Evolutionary conservation across 202 grass and related monocot genomes (phyloP).

Genomic region (Miscanthus sacchariflorus): DNA sequence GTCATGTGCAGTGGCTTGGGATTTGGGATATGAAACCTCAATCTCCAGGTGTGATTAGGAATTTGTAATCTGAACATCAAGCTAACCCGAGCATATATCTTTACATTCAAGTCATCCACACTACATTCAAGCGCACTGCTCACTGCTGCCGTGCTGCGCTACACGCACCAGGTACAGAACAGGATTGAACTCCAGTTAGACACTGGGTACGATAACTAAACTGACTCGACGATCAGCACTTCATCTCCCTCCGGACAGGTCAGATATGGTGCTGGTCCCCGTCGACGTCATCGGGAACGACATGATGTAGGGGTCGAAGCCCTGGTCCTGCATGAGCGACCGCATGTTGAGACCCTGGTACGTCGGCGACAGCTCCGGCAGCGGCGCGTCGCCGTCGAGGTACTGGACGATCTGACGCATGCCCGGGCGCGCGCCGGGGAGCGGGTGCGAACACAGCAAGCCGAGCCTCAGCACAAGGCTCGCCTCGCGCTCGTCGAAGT

Average conservation of each 20-base stretch:
- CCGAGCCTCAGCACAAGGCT: conserved; percentile 59
- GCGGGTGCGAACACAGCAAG: conserved; percentile 65
- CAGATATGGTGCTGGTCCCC: conserved; percentile 52
- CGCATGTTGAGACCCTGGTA: conserved; percentile 56
- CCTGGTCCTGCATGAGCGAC: conserved; percentile 61
- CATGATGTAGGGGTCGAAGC: conserved; percentile 58
- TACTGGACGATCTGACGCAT: conserved; percentile 58
- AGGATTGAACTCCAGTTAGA: no score
- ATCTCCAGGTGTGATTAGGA: background rate
- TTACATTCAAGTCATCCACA: conserved; percentile 29
- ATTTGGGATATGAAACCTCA: background rate
- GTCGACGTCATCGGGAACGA: conserved; percentile 50
- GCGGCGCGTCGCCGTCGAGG: conserved; percentile 56
- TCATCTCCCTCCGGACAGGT: conserved; percentile 67
- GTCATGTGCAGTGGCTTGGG: background rate
- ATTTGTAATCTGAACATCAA: background rate
- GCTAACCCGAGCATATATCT: background rate
- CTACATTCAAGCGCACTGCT: background rate
- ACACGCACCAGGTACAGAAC: background rate
- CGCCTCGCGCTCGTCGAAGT: conserved; percentile 47
- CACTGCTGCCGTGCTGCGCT: background rate
- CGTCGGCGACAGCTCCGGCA: conserved; percentile 61
- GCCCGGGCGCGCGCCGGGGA: conserved; percentile 50
- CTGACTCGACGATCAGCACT: no score
- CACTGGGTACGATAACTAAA: background rate